Base-by-base conservation (phyloP, 139 green algal species). In the Auxenochlorella pyrenoidosa region DNA sequence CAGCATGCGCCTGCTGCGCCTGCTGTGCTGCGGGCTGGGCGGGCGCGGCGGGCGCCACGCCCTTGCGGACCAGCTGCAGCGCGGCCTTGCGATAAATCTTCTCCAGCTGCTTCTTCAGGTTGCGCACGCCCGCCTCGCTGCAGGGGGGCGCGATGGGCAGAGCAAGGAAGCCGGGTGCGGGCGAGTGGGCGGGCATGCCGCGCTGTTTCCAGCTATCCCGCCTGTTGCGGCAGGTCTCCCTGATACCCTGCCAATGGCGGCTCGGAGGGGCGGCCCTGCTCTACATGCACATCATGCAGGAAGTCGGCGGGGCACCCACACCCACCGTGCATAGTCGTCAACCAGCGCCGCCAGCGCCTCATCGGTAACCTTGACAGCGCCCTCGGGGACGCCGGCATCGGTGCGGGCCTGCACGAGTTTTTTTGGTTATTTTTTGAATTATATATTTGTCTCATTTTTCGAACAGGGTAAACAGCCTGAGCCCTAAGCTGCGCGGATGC, bases 61-160 rank as follows among this genome's bases (percentile, higher is more conserved):
- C 91, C 36, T 79, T 51, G 71, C 91, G 73, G 18, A 96, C 94
- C 36, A 98, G 90, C 85, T 95, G 94, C 26, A 97, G 84, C 30
- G 84, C 84, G 0, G 84, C 54, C 58, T 88, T 88, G 38, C 84
- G 73, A 91, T 99, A 99, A 0, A 99, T 92, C 91, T 98, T 98
- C 88, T 99, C 98, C 34, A 99, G 90, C 75, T 98, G 93, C 88
- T 99, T 99, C 91, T 99, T 98, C 71, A 99, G 90, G 89, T 97
- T 99, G 58, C 98, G 91, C 89, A 99, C 98, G 24, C 98, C 98
- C 8, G 97, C 96, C 93, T 99, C 97, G 47, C 97, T 92, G 91
- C 66, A 54, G 19, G 12, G 13, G 32, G 18, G 21, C 43, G n/a
- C 41, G 5, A 43, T 30, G 0, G 26, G 40, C n/a, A 16, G 10